A percentile compares a stretch with the other conserved stretches of the same genome.
Evolutionary conservation across 140 eudicot species (phyloP).

Genomic region (Stevia rebaudiana): DNA sequence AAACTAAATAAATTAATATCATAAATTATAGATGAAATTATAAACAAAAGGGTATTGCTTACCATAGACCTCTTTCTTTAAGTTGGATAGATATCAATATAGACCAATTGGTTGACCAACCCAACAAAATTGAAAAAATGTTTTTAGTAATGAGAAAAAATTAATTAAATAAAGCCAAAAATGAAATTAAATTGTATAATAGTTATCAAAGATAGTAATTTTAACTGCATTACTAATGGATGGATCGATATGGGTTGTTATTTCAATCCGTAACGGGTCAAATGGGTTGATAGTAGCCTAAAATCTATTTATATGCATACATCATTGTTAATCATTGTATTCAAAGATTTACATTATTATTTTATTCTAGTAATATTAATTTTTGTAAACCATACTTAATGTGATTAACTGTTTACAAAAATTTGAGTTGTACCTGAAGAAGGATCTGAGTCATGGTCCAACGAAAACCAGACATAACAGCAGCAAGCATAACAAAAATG

Average conservation of each 20-base stretch:
- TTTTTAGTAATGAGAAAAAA: slow-evolving; percentile 15
- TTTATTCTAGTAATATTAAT: not conserved
- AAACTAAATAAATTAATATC: no score
- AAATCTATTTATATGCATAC: not conserved
- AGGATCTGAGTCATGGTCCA: slow-evolving; percentile 99
- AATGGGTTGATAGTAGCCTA: not conserved
- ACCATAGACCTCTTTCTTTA: slow-evolving; percentile 91
- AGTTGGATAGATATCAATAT: slow-evolving; percentile 30
- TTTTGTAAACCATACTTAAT: not conserved
- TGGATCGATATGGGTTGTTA: not conserved
- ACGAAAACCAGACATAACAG: slow-evolving; percentile 99
- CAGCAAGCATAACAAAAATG: slow-evolving; percentile 91
- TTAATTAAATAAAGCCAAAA: not conserved
- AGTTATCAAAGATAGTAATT: not conserved
- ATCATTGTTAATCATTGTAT: not conserved
- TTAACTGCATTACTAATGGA: not conserved
- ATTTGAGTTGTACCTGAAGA: slow-evolving; percentile 61
- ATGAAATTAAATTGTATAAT: not conserved
- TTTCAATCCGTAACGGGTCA: not conserved
- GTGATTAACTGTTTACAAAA: not conserved
- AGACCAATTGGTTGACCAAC: slow-evolving; percentile 30
- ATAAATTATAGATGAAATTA: no score
- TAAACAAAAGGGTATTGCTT: slow-evolving; percentile 31
- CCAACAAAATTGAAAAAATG: slow-evolving; percentile 21
- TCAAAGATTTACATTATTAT: not conserved